A percentile compares a stretch with the other conserved stretches of the same genome.
Conservation (phyloP, 192 early-diverging fungal species). For the Backusella luteola region DNA sequence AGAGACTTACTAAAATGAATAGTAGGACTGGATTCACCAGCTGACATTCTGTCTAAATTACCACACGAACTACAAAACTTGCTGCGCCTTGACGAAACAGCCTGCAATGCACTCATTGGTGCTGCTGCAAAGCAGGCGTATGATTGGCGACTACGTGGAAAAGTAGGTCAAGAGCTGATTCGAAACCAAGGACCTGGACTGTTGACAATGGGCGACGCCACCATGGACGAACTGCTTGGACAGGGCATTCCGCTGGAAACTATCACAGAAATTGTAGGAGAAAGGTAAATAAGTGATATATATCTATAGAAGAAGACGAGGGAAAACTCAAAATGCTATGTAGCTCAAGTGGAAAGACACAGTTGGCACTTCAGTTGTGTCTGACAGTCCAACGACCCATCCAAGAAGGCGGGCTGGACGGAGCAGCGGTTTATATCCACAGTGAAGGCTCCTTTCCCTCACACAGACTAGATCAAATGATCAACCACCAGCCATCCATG, state of each 20-base stretch:
- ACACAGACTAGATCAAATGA: slow-evolving; percentile 54
- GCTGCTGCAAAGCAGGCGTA: slow-evolving; percentile 6
- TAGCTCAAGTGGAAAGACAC: slow-evolving; percentile 85
- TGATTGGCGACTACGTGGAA: slow-evolving; percentile 2
- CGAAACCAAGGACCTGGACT: not conserved
- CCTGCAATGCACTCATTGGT: not conserved
- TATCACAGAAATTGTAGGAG: slow-evolving; percentile 74
- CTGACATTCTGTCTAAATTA: slow-evolving; percentile 9
- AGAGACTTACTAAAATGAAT: not conserved
- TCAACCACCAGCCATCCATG: slow-evolving; percentile 10
- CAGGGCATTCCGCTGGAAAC: slow-evolving; percentile 57
- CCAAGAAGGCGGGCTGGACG: slow-evolving; percentile 50
- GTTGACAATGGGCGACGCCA: slow-evolving; percentile 48
- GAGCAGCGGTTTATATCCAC: slow-evolving; percentile 60
- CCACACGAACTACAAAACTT: not conserved
- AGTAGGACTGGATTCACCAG: slow-evolving; percentile 22
- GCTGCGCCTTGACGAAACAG: not conserved
- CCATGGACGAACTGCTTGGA: slow-evolving; percentile 55
- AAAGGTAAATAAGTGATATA: slow-evolving; percentile 43
- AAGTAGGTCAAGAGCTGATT: not conserved
- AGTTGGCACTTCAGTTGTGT: slow-evolving; percentile 80
- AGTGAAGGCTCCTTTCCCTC: slow-evolving; percentile 75
- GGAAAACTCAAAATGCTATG: not conserved
- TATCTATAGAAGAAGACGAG: too few relatives aligned
- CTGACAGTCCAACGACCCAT: slow-evolving; percentile 69